Conservation (phyloP, 352 stramenopile species). For the Globisporangium ultimum region DNA sequence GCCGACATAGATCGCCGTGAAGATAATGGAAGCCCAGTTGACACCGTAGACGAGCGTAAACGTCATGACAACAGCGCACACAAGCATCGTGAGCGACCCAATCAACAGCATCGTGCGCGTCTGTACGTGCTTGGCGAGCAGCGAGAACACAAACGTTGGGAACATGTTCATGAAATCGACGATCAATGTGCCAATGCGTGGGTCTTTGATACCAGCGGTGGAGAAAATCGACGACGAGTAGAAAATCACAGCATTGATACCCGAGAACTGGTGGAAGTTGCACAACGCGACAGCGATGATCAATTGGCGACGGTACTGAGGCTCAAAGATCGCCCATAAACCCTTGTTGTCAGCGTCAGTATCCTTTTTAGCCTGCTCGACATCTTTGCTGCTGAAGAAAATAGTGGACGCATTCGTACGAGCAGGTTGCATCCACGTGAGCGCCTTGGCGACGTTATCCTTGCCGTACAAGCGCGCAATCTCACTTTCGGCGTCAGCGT, state of each 20-base stretch:
- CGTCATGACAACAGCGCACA: slow-evolving; percentile 43
- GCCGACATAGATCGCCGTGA: slow-evolving; percentile 45
- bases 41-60: slow-evolving; percentile 37
- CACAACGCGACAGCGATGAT: slow-evolving; percentile 33
- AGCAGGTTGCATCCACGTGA: slow-evolving; percentile 24
- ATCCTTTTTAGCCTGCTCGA: slow-evolving; percentile 5
- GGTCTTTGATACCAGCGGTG: slow-evolving; percentile 36
- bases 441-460: slow-evolving; percentile 30
- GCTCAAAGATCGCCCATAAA: slow-evolving; percentile 15
- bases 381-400: slow-evolving; percentile 6
- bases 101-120: slow-evolving; percentile 51
- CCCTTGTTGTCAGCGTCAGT: neutral
- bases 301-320: slow-evolving; percentile 24
- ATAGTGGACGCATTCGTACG: neutral
- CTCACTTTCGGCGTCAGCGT: slow-evolving; percentile 24
- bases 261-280: slow-evolving; percentile 41
- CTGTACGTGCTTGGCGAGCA: slow-evolving; percentile 35
- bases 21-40: slow-evolving; percentile 33
- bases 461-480: slow-evolving; percentile 32
- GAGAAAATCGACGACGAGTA: slow-evolving; percentile 48
- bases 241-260: slow-evolving; percentile 55
- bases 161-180: slow-evolving; percentile 36
- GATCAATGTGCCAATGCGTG: slow-evolving; percentile 37
- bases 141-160: slow-evolving; percentile 23
- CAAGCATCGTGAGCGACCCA: slow-evolving; percentile 39